Conservation (phyloP, 257 asterid species). For the Nicotiana undulata region DNA sequence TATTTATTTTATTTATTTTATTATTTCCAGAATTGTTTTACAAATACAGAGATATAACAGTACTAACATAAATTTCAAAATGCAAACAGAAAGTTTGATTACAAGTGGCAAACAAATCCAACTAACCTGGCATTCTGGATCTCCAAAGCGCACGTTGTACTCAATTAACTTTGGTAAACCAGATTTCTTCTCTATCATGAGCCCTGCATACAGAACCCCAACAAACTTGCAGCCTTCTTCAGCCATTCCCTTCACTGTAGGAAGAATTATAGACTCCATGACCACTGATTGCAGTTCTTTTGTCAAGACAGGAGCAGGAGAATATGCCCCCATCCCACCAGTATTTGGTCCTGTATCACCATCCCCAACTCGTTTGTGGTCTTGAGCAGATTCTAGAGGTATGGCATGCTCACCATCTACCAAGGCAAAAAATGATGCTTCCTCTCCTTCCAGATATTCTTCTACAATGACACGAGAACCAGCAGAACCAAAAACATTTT, state of each 20-base stretch:
- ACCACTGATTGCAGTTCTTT: conserved; percentile 64
- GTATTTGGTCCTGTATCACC: conserved; percentile 96
- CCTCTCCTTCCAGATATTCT: conserved; percentile 92
- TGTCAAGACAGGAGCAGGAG: conserved; percentile 91
- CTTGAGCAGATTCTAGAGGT: conserved; percentile 93
- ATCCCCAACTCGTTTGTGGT: conserved; percentile 93
- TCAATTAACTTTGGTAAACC: conserved; percentile 91
- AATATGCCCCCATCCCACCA: conserved; percentile 99
- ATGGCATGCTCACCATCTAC: conserved; percentile 92
- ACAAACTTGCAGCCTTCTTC: conserved; percentile 87
- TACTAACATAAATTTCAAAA: neutral
- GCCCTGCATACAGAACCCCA: conserved; percentile 89
- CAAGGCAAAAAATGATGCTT: conserved; percentile 86
- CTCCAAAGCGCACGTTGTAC: conserved; percentile 95
- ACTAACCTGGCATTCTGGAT: conserved; percentile 96
- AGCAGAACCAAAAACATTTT: conserved; percentile 69
- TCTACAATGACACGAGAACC: conserved; percentile 71
- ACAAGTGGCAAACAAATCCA: neutral
- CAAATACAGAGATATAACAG: too few relatives aligned
- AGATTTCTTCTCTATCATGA: conserved; percentile 84
- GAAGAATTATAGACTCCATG: conserved; percentile 76
- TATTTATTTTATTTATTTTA: too few relatives aligned
- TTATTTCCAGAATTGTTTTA: too few relatives aligned
- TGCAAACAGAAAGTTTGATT: neutral
- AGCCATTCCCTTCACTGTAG: conserved; percentile 96